Conservation (phyloP, 345 rosid species). For the Pistacia integerrima region DNA sequence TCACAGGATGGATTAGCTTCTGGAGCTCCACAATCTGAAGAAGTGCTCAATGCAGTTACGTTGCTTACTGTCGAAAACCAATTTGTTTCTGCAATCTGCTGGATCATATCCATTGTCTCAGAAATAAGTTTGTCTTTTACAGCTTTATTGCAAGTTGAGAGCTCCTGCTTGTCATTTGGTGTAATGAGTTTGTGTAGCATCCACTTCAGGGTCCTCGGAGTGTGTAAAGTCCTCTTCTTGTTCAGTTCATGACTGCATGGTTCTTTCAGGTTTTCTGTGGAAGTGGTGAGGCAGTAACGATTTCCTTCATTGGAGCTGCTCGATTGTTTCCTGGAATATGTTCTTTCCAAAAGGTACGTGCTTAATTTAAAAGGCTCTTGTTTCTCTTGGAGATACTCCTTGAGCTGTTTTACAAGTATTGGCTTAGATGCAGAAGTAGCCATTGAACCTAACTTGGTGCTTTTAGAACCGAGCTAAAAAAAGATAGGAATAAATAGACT, state of each 20-base stretch:
- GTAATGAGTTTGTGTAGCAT: constrained; percentile 24
- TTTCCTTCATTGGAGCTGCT: constrained; percentile 16
- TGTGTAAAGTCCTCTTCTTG: not conserved
- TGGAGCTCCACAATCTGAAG: not conserved
- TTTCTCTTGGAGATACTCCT: constrained; percentile 40
- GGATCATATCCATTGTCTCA: constrained; percentile 16
- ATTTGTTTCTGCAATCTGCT: constrained; percentile 17
- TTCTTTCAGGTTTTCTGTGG: constrained; percentile 12
- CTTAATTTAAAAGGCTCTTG: constrained; percentile 41
- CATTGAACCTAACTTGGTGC: constrained; percentile 23
- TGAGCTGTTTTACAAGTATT: constrained; percentile 20
- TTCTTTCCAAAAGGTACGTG: constrained; percentile 31
- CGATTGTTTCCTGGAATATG: constrained; percentile 10
- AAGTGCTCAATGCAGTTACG: constrained; percentile 15
- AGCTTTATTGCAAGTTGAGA: constrained; percentile 22
- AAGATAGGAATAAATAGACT: too few species aligned
- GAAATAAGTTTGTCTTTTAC: constrained; percentile 17
- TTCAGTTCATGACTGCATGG: not conserved
- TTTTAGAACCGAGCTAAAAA: not conserved
- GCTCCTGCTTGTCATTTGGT: constrained; percentile 12
- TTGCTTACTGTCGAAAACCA: constrained; percentile 14
- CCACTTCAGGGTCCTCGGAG: constrained; percentile 28
- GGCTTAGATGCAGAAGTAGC: constrained; percentile 13
- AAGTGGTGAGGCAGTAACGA: constrained; percentile 8
- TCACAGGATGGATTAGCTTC: not conserved